phyloP scores from a whole-genome alignment of 2,329 filamentous ascomycete species.

The Alternaria sp. region DNA sequence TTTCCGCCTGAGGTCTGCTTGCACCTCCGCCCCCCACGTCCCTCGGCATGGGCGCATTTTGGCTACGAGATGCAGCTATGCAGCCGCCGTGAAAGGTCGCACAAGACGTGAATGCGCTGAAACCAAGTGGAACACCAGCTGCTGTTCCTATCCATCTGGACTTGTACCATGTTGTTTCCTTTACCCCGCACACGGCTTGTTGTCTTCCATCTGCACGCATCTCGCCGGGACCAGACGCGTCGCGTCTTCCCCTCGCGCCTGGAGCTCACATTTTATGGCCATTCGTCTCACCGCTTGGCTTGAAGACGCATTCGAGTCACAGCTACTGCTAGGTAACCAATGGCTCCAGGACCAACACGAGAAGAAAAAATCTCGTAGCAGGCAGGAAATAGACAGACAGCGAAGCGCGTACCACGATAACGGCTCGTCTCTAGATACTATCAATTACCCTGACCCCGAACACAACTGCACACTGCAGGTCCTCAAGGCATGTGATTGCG shows the following conservation, averaged over 20 bases:
- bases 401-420: slow-evolving; percentile 47
- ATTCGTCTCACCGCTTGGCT: slow-evolving; percentile 33
- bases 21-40: slow-evolving; percentile 1
- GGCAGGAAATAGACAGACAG: slow-evolving; percentile 13
- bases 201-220: not conserved
- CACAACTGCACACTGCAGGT: slow-evolving; percentile 31
- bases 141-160: not conserved
- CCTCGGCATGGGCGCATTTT: not conserved
- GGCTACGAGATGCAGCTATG: not conserved
- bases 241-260: slow-evolving; percentile 20
- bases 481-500: slow-evolving; percentile 29
- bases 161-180: not conserved
- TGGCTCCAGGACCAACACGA: slow-evolving; percentile 33
- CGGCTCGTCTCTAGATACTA: slow-evolving; percentile 46
- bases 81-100: slow-evolving; percentile 9
- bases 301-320: slow-evolving; percentile 28
- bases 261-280: slow-evolving; percentile 20
- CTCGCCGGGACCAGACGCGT: slow-evolving; percentile 16
- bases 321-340: slow-evolving; percentile 32
- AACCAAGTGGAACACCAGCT: not conserved
- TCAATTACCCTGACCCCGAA: slow-evolving; percentile 18
- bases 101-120: not conserved
- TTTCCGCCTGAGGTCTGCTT: slow-evolving; percentile 1
- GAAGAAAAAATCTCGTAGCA: slow-evolving; percentile 14
- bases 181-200: not conserved